Percentiles rank a stretch among this genome's conserved stretches.
Conservation (phyloP, 768 basidiomycete species). For the Baorangia bicolor region DNA sequence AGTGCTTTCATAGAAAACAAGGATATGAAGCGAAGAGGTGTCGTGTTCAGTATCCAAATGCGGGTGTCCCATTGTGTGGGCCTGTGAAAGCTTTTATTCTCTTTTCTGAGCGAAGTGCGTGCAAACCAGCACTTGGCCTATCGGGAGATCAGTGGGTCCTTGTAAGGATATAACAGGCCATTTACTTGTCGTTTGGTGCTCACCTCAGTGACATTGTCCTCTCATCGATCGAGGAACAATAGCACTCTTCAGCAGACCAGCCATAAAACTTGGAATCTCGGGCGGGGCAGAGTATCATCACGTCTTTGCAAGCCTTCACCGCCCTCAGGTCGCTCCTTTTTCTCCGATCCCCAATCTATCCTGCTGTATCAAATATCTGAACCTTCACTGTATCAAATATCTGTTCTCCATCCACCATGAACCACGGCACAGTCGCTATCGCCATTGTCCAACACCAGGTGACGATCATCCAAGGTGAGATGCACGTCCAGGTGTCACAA, state of each 20-base stretch:
- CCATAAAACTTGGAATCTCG: slow-evolving; percentile 21
- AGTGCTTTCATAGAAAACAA: not conserved
- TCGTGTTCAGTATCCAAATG: not conserved
- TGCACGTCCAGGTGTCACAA: not conserved
- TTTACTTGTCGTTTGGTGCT: slow-evolving; percentile 17
- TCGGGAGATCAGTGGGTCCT: not conserved
- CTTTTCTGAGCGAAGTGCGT: not conserved
- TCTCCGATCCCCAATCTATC: not conserved
- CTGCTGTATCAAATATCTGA: slow-evolving; percentile 21
- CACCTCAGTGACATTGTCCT: not conserved
- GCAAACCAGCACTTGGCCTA: not conserved
- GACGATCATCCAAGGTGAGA: slow-evolving; percentile 63
- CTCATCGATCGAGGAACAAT: slow-evolving; percentile 17
- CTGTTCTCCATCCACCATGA: slow-evolving; percentile 31
- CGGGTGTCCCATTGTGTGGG: slow-evolving; percentile 2
- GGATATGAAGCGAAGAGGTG: too few relatives aligned
- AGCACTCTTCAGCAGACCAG: not conserved
- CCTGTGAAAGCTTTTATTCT: not conserved
- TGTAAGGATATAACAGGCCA: slow-evolving; percentile 11
- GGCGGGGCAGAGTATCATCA: not conserved
- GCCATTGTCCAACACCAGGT: slow-evolving; percentile 69
- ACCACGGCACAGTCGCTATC: slow-evolving; percentile 61
- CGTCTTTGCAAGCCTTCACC: not conserved
- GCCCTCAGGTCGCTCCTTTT: slow-evolving; percentile 4
- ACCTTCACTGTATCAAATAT: slow-evolving; percentile 15